Base-by-base conservation (phyloP, 345 rosid species). In the Crucihimalaya himalaica region DNA sequence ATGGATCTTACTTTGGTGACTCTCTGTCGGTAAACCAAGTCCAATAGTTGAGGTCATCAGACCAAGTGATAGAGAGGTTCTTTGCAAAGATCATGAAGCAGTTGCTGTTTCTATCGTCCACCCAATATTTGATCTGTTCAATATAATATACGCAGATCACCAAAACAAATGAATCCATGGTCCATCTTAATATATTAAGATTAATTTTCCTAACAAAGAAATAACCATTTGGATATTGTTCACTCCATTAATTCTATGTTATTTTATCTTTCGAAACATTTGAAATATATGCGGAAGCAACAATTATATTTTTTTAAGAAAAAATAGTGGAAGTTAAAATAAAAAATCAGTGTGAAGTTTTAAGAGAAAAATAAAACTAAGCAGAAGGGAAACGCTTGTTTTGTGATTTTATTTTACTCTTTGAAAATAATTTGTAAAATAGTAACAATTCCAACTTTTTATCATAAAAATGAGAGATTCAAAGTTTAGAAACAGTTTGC, bases 81-180 rank as follows among this genome's bases (percentile, higher is more conserved):
- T 83, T 83, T 45, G 94, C 85, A 77, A 66, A 86, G 81, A 89
- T 18, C 84, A 83, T 82, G 82, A 88, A 84, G 81, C 89, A 79
- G 74, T 85, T 88, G 70, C 54, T 69, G 58, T 83, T 81, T 29
- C 68, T 65, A 82, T 82, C 80, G 19, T 90, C 88, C 40, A 86
- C 80, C 91, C 86, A 75, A 25, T 81, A 82, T 67, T 83, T 84
- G 80, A 86, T 81, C 82, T 66, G 57, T 43, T 45, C 8, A 47
- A 23, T 68, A 51, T 46, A 7, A 45, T 45, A 16, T 43, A 61
- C 23, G 21, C 55, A 66, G 4, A 47, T 67, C 55, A 74, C 37
- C 25, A 42, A 9, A 58, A 21, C 16, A 48, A 48, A 15, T 19
- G 8, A 8, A 47, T 58, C 9, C 28, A 14, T 54, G 48, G 15